Evolutionary conservation across 1,284 basidiomycete genomes (phyloP), one percentile per base, ranked within the genome.

Genomic region (Lignosus rhinocerotis): DNA sequence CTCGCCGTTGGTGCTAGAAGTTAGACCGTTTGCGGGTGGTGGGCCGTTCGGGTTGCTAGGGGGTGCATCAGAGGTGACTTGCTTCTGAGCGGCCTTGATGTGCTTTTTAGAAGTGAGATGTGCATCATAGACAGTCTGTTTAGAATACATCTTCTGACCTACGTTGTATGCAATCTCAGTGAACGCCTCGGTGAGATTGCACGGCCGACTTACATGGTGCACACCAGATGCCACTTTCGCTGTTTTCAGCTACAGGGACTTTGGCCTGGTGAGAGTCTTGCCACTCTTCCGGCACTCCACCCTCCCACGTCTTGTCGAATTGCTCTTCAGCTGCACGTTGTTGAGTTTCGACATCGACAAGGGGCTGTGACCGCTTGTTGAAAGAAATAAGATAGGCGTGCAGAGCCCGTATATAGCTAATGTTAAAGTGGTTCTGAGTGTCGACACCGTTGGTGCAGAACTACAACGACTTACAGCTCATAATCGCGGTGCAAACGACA

Each of bases 41-140:
- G 79, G 73, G 25, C 88, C 87, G 67, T 90, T 90, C 6, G 86
- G 83, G 65, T 88, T 84, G 36, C 78, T 65, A 16, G 83, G 77
- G 6, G 82, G 80, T 49, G 78, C 76, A 34, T 77, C 81, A 17
- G 83, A 64, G 33, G 63, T 72, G 3, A 83, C 85, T 66, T 91
- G 85, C 66, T 90, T 90, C 52, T 88, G 85, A 11, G 85, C 81
- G 11, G 94, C 92, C 74, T 98, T 99, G 70, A 93, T 78, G 72
- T 99, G 97, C 73, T 95, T 98, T 75, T 94, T 95, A 32, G 94
- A 96, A 9, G 87, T 93, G 49, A 99, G 77, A 72, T 99, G 97
- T 5, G 94, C 96, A 68, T 98, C 94, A 74, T 96, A 99, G 5
- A 99, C 97, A 0, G 96, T 98, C 73, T 98, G 93, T 73, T 98